Evolutionary conservation across 2,329 filamentous ascomycete species (phyloP).

Genomic region (Exophiala calicioides): DNA sequence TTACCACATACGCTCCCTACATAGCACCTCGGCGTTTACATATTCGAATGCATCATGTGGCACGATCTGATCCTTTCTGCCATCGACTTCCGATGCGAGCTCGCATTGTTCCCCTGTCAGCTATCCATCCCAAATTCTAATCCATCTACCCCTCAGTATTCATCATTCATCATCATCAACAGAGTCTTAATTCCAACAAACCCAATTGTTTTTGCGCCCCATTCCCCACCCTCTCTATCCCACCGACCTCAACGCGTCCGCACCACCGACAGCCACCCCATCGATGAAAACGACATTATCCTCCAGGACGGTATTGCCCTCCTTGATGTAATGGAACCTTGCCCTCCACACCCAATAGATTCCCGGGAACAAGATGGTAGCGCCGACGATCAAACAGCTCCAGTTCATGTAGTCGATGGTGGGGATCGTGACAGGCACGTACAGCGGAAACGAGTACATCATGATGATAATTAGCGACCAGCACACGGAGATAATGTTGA

Average conservation of each 20-base stretch:
- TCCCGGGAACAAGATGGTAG: constrained; percentile 24
- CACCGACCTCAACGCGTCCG: constrained; percentile 14
- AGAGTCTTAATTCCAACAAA: too few relatives aligned
- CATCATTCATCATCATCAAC: too few relatives aligned
- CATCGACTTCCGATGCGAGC: too few relatives aligned
- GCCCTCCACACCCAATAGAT: constrained; percentile 28
- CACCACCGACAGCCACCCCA: constrained; percentile 13
- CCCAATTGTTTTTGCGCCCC: too few relatives aligned
- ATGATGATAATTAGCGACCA: constrained; percentile 24
- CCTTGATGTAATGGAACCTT: constrained; percentile 20
- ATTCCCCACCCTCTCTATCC: too few relatives aligned
- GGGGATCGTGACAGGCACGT: constrained; percentile 25
- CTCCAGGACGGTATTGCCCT: constrained; percentile 16
- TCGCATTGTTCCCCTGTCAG: too few relatives aligned
- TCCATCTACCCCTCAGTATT: too few relatives aligned
- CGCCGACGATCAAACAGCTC: constrained; percentile 24
- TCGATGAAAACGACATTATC: constrained; percentile 23
- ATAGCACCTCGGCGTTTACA: too few relatives aligned
- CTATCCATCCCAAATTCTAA: too few relatives aligned
- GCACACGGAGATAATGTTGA: constrained; percentile 26
- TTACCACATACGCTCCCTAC: too few relatives aligned
- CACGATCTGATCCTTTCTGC: too few relatives aligned
- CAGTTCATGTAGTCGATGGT: constrained; percentile 29
- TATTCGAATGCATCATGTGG: too few relatives aligned
- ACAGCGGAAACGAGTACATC: constrained; percentile 25